Base-by-base conservation (phyloP, 306 rosid species). In the Phaseolus lunatus region DNA sequence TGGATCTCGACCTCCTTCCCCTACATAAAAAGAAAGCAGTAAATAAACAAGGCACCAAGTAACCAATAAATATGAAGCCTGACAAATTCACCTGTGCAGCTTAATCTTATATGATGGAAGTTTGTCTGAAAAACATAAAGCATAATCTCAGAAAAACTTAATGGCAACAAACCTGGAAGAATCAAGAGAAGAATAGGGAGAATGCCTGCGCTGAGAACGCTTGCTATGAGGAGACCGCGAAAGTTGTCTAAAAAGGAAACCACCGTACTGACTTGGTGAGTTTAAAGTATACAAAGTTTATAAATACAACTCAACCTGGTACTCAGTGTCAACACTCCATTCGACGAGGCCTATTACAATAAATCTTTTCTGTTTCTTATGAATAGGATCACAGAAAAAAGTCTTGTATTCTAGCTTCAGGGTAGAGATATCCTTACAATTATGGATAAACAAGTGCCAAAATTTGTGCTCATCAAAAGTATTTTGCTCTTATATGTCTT, bases 161-260 rank as follows among this genome's bases (percentile, higher is more conserved):
- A 77, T 77, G 82, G 86, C 77, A 78, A 84, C 94, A 91, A 88
- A 92, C 98, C 99, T 92, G 86, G 88, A 85, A 52, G 77, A 59
- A 81, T 92, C 98, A 88, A 89, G 91, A 93, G 98, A 92, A 91
- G 92, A 84, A 85, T 91, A 91, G 90, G 97, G 96, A 86, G 99
- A 96, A 92, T 91, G 99, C 93, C 97, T 89, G 96, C 91, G 94
- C 87, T 93, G 99, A 82, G 97, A 89, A 91, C 89, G 98, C 99
- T 96, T 96, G 99, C 97, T 93, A 96, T 89, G 92, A 66, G 98
- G 99, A 82, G 99, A 96, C 98, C 97, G 89, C 94, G 90, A 96
- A 89, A 96, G 91, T 89, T 89, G 99, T 96, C 99, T 96, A 96
- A 89, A 96, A 96, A 92, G 85, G 88, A 87, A 93, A 93, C 89